Conservation (phyloP, 164 flowering plant genomes). For the Sedum album region DNA sequence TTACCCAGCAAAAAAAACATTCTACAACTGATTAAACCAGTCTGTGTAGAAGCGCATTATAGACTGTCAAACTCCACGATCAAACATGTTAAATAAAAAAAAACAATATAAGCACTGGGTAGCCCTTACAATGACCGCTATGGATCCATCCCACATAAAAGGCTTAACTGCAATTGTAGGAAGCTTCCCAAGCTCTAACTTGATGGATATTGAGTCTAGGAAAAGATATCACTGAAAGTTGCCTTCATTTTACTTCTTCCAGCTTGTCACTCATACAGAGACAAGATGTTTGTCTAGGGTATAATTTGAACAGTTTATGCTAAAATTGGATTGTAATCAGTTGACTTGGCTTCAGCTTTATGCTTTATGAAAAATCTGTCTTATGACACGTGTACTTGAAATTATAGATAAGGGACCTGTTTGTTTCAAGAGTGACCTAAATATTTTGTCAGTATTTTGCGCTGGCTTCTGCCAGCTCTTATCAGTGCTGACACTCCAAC, state of each 20-base stretch:
- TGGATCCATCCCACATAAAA: no score
- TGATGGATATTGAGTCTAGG: no score
- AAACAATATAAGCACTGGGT: background rate
- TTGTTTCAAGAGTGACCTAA: constrained; percentile 42
- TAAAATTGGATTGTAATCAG: background rate
- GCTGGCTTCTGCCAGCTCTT: constrained; percentile 92
- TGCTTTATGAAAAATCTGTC: no score
- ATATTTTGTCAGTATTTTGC: constrained; percentile 69
- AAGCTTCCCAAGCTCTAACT: no score
- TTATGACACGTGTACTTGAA: background rate
- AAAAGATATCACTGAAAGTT: no score
- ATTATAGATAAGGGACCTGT: constrained; percentile 67
- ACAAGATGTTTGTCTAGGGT: no score
- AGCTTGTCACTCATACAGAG: no score
- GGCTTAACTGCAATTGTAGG: background rate
- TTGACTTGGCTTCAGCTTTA: no score
- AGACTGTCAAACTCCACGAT: background rate
- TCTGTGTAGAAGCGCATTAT: background rate
- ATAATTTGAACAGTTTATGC: background rate
- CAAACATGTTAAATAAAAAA: background rate
- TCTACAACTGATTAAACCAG: background rate
- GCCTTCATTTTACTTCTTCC: no score
- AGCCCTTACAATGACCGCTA: background rate
- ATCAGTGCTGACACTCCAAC: constrained; percentile 40
- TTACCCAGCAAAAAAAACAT: background rate